Percentiles rank a stretch among this genome's conserved stretches.
These are phyloP conservation scores for Lepidium aucheri DNA, from an alignment of 345 rosid genomes.

Conservation along the genomic window DNA sequence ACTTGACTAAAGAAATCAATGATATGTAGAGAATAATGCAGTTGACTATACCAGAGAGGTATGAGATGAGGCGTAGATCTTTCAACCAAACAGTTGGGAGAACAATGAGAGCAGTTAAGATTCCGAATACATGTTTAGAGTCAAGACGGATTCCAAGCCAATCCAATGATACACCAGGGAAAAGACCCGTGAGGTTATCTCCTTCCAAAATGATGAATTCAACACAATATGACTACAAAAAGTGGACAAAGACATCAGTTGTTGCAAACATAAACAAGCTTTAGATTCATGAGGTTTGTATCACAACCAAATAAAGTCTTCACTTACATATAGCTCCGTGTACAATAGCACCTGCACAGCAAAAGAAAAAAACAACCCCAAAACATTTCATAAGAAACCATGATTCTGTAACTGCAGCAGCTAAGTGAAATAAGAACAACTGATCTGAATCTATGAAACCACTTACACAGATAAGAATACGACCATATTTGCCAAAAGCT, in stretches of 20 bases:
- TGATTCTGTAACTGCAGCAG: background rate
- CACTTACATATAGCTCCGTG: slow-evolving; percentile 76
- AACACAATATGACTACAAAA: slow-evolving; percentile 76
- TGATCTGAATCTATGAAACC: background rate
- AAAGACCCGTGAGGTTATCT: slow-evolving; percentile 73
- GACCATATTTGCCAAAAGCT: slow-evolving; percentile 88
- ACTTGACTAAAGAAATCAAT: slow-evolving; percentile 8
- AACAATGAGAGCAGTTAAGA: slow-evolving; percentile 59
- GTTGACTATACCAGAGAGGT: slow-evolving; percentile 58
- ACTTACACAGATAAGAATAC: slow-evolving; percentile 67
- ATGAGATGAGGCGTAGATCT: slow-evolving; percentile 74
- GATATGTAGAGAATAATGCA: background rate
- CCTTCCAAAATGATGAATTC: slow-evolving; percentile 93
- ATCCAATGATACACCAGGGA: slow-evolving; percentile 66
- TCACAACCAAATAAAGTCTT: background rate
- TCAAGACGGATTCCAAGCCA: slow-evolving; percentile 56
- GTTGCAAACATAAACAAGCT: background rate
- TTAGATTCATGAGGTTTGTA: background rate
- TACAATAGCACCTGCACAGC: slow-evolving; percentile 62
- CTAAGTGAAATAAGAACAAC: slow-evolving; percentile 6
- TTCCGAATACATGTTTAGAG: slow-evolving; percentile 67
- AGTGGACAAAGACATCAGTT: slow-evolving; percentile 3
- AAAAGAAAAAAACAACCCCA: slow-evolving; percentile 24
- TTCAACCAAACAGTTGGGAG: slow-evolving; percentile 84
- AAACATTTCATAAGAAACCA: slow-evolving; percentile 4